A percentile compares a stretch with the other conserved stretches of the same genome.
Conservation (phyloP, 164 flowering plant genomes). For the Magnolia kwangsiensis region DNA sequence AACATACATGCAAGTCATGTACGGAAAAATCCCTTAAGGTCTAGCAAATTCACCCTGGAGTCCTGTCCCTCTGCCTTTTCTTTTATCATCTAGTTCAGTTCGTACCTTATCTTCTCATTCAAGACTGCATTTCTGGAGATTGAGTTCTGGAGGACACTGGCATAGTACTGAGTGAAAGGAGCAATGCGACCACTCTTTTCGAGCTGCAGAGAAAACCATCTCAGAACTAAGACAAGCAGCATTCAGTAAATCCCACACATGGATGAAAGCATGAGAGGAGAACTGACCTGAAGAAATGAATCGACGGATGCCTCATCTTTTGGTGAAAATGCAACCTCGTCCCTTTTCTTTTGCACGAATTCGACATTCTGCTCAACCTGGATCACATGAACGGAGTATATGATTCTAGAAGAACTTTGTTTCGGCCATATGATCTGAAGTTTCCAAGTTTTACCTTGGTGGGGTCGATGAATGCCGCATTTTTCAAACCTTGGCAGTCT, state of each 20-base stretch:
- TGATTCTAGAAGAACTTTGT: neutral
- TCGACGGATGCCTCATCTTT: constrained; percentile 69
- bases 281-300: constrained; percentile 75
- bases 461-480: neutral
- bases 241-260: neutral
- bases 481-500: neutral
- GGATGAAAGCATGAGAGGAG: neutral
- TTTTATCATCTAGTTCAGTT: neutral
- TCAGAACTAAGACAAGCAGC: neutral
- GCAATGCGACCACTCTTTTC: constrained; percentile 14
- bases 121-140: constrained; percentile 1
- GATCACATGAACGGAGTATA: neutral
- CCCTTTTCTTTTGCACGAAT: constrained; percentile 71
- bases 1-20: no score
- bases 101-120: constrained; percentile 21
- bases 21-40: no score
- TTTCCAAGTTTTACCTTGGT: neutral
- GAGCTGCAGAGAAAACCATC: constrained; percentile 16
- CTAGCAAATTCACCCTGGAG: no score
- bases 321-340: constrained; percentile 80
- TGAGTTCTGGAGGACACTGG: constrained; percentile 18
- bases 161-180: constrained; percentile 28
- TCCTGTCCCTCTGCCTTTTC: no score
- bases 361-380: constrained; percentile 86
- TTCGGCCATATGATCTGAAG: no score